Evolutionary conservation across 1,284 basidiomycete genomes (phyloP).

Genomic region (Xanthoconium separans): DNA sequence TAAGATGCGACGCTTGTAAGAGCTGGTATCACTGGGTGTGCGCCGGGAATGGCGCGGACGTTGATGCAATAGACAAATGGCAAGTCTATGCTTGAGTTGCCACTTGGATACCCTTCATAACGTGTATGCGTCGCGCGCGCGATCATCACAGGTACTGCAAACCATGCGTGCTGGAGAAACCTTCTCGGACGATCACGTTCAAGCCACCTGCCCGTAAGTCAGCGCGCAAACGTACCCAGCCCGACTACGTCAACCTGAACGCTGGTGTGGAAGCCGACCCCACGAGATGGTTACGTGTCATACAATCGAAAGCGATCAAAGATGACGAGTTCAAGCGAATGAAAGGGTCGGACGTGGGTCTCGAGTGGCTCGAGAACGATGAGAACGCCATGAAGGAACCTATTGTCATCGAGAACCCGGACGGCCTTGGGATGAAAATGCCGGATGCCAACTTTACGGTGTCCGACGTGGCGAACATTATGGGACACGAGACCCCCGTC

Average conservation of each 20-base stretch:
- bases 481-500: slow-evolving; percentile 76
- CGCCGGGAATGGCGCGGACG: slow-evolving; percentile 62
- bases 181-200: slow-evolving; percentile 63
- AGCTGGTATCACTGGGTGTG: slow-evolving; percentile 83
- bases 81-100: slow-evolving; percentile 30
- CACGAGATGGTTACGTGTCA: slow-evolving; percentile 63
- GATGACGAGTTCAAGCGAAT: slow-evolving; percentile 64
- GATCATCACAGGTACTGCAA: slow-evolving; percentile 62
- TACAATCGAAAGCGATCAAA: slow-evolving; percentile 63
- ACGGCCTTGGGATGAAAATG: slow-evolving; percentile 86
- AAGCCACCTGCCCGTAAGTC: slow-evolving; percentile 80
- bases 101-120: slow-evolving; percentile 11
- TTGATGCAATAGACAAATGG: slow-evolving; percentile 63
- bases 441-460: slow-evolving; percentile 68
- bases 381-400: slow-evolving; percentile 73
- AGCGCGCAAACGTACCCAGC: slow-evolving; percentile 63
- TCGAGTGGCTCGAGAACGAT: slow-evolving; percentile 73
- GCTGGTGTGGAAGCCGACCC: slow-evolving; percentile 62
- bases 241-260: slow-evolving; percentile 76
- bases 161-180: slow-evolving; percentile 56
- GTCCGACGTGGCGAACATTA: slow-evolving; percentile 74
- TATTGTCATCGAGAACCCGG: slow-evolving; percentile 69
- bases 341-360: slow-evolving; percentile 60
- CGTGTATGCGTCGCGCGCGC: slow-evolving; percentile 12
- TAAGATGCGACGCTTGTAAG: slow-evolving; percentile 75